Percentiles rank a stretch among this genome's conserved stretches.
These are phyloP conservation scores for Clavariopsis aquatica DNA, from an alignment of 495 filamentous ascomycete genomes.

Conservation along the genomic window DNA sequence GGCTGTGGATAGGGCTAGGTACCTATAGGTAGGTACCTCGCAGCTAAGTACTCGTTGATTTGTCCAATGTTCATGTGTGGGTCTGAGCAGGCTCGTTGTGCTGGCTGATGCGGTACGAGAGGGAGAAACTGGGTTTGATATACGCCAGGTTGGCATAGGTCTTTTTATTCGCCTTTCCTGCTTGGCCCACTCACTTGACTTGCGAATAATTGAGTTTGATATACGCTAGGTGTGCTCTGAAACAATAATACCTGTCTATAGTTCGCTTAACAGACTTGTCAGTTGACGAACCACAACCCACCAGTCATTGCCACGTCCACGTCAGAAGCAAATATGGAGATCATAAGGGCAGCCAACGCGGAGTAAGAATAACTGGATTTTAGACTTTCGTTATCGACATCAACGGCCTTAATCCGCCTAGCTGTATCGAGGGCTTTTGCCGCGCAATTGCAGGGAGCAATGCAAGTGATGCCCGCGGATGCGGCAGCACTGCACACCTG, in stretches of 20 bases:
- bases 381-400: slow-evolving; percentile 1
- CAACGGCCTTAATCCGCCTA: background rate
- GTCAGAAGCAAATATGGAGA: too few species aligned
- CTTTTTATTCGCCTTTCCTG: too few species aligned
- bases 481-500: background rate
- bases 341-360: too few species aligned
- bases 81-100: background rate
- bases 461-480: background rate
- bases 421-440: background rate
- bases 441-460: background rate
- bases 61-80: background rate
- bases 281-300: too few species aligned
- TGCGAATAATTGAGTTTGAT: background rate
- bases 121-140: background rate
- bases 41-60: background rate
- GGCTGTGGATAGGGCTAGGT: background rate
- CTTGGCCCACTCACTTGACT: too few species aligned
- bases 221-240: background rate
- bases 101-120: background rate
- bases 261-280: too few species aligned
- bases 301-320: too few species aligned
- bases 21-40: background rate
- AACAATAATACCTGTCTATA: background rate
- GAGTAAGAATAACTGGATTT: background rate
- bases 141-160: too few species aligned